phyloP scores from a whole-genome alignment of 78 protist genomes.

The Capsaspora owczarzaki region DNA sequence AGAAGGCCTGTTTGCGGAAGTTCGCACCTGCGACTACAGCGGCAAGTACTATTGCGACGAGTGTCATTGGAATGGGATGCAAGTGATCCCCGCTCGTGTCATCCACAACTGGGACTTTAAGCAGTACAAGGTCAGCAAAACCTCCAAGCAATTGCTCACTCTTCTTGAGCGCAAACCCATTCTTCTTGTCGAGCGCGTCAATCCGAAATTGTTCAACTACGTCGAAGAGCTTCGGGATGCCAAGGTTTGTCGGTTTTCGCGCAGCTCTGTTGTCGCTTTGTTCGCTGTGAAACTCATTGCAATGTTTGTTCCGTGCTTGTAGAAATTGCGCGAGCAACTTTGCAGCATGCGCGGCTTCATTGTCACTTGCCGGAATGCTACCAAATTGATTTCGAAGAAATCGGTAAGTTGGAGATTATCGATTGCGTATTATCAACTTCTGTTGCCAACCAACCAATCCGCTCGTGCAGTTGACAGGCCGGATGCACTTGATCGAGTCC shows the following conservation, averaged over 20 bases:
- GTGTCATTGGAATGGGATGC: neutral
- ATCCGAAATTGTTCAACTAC: neutral
- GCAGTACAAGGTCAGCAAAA: neutral
- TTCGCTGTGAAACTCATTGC: too few species aligned
- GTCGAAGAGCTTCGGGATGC: neutral
- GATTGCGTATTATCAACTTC: neutral
- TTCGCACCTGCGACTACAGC: neutral
- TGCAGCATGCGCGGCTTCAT: neutral
- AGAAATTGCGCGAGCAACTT: neutral
- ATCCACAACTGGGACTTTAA: slow-evolving; percentile 5
- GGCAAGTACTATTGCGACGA: neutral
- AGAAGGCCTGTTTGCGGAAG: neutral
- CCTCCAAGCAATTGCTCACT: neutral
- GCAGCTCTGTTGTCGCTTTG: too few species aligned
- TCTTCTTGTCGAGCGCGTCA: neutral
- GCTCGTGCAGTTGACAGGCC: neutral
- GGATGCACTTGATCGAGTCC: neutral
- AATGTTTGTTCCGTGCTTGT: too few species aligned
- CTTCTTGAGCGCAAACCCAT: neutral
- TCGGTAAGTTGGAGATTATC: neutral
- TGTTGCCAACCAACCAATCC: neutral
- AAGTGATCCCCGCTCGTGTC: neutral
- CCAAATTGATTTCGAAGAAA: neutral
- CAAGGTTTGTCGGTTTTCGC: too few species aligned
- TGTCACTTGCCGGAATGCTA: neutral